A percentile compares a stretch with the other conserved stretches of the same genome.
phyloP scores from a whole-genome alignment of 1,139 yeast genomes.

The Scheffersomyces illinoinensis region DNA sequence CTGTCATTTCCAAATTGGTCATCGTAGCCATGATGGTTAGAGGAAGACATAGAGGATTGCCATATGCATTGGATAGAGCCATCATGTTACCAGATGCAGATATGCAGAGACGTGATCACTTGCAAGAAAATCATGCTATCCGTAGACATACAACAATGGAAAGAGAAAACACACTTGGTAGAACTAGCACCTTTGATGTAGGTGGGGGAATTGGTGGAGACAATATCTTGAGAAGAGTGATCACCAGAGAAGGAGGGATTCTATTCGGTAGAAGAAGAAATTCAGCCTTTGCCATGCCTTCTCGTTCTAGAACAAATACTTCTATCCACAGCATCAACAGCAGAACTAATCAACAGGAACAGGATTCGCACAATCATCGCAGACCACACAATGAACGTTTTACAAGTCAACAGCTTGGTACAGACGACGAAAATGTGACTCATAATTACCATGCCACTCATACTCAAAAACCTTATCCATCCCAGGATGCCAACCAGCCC shows the following conservation, averaged over 20 bases:
- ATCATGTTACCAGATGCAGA: conserved; percentile 80
- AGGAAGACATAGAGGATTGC: conserved; percentile 96
- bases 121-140: conserved; percentile 60
- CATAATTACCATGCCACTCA: not conserved
- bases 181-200: conserved; percentile 10
- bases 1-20: conserved; percentile 74
- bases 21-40: conserved; percentile 88
- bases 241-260: conserved; percentile 1
- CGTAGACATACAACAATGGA: conserved; percentile 36
- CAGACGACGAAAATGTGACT: not conserved
- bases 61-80: conserved; percentile 92
- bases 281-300: not conserved
- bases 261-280: conserved; percentile 2
- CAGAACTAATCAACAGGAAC: not conserved
- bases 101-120: conserved; percentile 65
- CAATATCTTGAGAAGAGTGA: conserved; percentile 6
- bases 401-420: not conserved
- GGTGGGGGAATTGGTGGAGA: conserved; percentile 2
- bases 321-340: not conserved
- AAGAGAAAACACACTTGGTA: conserved; percentile 11
- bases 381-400: not conserved
- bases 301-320: not conserved
- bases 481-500: not conserved
- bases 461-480: not conserved
- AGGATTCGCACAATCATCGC: not conserved